Evolutionary conservation across 176 grass and related monocot genomes (phyloP).

Genomic region (Bonia amplexicaulis): DNA sequence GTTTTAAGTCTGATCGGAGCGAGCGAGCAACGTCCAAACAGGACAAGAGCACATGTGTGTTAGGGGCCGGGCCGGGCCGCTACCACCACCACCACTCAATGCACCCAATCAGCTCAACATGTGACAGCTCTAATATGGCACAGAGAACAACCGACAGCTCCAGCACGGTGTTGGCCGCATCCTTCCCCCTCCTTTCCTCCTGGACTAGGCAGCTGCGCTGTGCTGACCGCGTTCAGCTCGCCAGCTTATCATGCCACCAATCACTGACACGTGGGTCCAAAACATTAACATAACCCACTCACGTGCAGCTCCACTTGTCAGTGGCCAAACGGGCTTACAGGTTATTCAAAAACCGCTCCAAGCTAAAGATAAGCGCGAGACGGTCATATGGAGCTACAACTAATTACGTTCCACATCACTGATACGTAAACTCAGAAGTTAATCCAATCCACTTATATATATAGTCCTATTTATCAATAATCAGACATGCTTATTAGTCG

Average conservation of each 20-base stretch:
- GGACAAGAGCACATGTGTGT: constrained; percentile 49
- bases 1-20: not conserved
- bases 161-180: constrained; percentile 73
- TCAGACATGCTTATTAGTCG: not conserved
- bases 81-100: constrained; percentile 32
- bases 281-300: not conserved
- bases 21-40: constrained; percentile 18
- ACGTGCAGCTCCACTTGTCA: constrained; percentile 17
- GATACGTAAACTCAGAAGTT: too few relatives aligned
- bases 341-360: not conserved
- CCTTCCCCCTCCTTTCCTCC: constrained; percentile 9
- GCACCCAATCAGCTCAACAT: constrained; percentile 63
- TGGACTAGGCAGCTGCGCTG: constrained; percentile 39
- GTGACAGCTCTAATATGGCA: constrained; percentile 84
- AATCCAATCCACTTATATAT: not conserved
- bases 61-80: constrained; percentile 15
- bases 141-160: constrained; percentile 81
- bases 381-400: not conserved
- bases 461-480: not conserved
- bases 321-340: not conserved
- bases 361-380: not conserved
- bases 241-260: constrained; percentile 31
- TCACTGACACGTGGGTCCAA: constrained; percentile 1
- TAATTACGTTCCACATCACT: too few relatives aligned
- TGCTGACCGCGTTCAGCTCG: constrained; percentile 29